These are phyloP conservation scores for Neurospora sp. DNA, from an alignment of 495 filamentous ascomycete genomes.

Conservation along the genomic window DNA sequence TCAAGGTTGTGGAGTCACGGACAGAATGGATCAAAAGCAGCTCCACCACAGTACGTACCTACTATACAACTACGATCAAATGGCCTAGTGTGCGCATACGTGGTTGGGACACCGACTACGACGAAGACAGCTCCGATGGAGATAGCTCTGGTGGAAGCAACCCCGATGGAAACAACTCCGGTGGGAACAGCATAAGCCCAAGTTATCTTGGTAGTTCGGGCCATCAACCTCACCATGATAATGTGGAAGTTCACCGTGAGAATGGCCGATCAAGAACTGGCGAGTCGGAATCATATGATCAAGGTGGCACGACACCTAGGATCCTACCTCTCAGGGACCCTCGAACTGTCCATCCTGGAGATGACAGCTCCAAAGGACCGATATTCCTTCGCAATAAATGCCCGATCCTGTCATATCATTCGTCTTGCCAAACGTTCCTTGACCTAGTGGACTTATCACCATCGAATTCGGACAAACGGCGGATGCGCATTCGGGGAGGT, in stretches of 20 bases:
- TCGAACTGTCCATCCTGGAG: constrained; percentile 20
- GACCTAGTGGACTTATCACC: constrained; percentile 51
- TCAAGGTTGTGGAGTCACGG: constrained; percentile 59
- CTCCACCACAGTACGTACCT: constrained; percentile 54
- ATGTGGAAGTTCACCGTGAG: background rate
- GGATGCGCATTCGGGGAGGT: constrained; percentile 21
- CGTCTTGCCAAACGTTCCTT: constrained; percentile 47
- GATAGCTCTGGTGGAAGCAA: too few species aligned
- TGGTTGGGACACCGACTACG: too few species aligned
- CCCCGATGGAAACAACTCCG: background rate
- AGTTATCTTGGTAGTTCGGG: background rate
- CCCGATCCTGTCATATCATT: constrained; percentile 50
- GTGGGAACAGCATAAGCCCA: background rate
- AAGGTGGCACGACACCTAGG: background rate
- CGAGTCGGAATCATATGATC: constrained; percentile 1
- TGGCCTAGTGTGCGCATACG: constrained; percentile 6
- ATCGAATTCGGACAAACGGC: constrained; percentile 22
- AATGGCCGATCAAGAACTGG: background rate
- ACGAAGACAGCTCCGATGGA: too few species aligned
- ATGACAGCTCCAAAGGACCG: constrained; percentile 28
- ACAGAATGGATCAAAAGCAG: constrained; percentile 56
- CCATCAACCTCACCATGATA: background rate
- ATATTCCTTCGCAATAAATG: constrained; percentile 48
- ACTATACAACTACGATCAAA: constrained; percentile 51
- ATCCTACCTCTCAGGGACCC: constrained; percentile 5